These are phyloP conservation scores for Lachnellula occidentalis DNA, from an alignment of 2,329 filamentous ascomycete genomes.

Conservation along the genomic window DNA sequence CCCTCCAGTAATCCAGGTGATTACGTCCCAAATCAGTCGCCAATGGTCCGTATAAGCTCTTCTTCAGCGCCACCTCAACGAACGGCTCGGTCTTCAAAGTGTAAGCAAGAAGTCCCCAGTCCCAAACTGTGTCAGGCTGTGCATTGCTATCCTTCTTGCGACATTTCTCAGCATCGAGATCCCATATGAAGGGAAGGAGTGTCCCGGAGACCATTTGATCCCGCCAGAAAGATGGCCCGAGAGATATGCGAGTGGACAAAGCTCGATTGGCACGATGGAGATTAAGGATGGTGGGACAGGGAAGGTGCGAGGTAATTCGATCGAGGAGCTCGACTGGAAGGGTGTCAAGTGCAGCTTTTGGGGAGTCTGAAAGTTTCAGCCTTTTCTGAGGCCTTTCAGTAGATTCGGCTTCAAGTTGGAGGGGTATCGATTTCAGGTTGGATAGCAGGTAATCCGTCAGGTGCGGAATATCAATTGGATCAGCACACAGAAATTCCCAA, in stretches of 20 bases:
- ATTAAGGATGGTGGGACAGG: neutral
- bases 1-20: neutral
- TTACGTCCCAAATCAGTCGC: neutral
- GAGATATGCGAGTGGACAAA: neutral
- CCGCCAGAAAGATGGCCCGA: slow-evolving; percentile 6
- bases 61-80: slow-evolving; percentile 4
- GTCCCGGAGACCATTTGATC: slow-evolving; percentile 6
- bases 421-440: neutral
- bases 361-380: too few species aligned
- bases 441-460: slow-evolving; percentile 7
- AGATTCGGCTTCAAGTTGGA: neutral
- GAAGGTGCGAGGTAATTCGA: slow-evolving; percentile 3
- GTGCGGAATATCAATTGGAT: slow-evolving; percentile 6
- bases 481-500: slow-evolving; percentile 8
- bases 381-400: neutral
- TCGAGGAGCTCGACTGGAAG: slow-evolving; percentile 7
- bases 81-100: slow-evolving; percentile 6
- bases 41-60: neutral
- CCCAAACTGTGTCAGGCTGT: neutral
- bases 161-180: slow-evolving; percentile 3
- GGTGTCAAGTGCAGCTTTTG: slow-evolving; percentile 1
- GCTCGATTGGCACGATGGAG: slow-evolving; percentile 1
- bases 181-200: slow-evolving; percentile 6
- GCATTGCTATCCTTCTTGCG: neutral
- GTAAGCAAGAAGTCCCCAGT: slow-evolving; percentile 1